phyloP scores from a whole-genome alignment of 2,329 filamentous ascomycete species.

The Ambrosiella cleistominuta region DNA sequence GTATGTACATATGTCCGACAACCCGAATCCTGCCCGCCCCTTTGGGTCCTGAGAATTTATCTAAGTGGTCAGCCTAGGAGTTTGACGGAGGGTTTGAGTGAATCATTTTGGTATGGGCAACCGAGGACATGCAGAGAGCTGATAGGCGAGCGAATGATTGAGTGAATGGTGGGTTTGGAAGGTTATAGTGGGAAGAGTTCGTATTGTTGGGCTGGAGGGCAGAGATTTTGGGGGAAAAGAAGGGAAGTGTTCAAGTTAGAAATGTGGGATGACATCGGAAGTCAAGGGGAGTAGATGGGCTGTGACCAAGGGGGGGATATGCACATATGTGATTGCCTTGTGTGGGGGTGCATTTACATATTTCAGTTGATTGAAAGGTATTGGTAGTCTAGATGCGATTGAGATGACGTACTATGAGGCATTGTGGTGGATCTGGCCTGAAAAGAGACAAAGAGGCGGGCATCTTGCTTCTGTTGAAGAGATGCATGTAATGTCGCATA shows the following conservation, averaged over 20 bases:
- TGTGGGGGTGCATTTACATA: not conserved
- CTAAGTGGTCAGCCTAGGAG: too few relatives aligned
- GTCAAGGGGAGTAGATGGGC: not conserved
- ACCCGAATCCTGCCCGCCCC: too few relatives aligned
- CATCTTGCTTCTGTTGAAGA: not conserved
- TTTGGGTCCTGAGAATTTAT: too few relatives aligned
- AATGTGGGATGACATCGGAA: not conserved
- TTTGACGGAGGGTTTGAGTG: too few relatives aligned
- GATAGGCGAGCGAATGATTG: too few relatives aligned
- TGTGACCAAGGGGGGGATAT: not conserved
- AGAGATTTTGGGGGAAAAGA: not conserved
- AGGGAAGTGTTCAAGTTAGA: not conserved
- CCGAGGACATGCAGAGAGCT: too few relatives aligned
- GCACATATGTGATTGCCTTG: too few relatives aligned
- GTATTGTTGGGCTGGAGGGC: not conserved
- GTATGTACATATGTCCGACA: too few relatives aligned
- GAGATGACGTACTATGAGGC: too few relatives aligned
- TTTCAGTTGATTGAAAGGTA: not conserved
- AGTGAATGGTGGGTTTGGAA: not conserved
- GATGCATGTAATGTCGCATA: not conserved
- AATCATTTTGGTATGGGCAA: too few relatives aligned
- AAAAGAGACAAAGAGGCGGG: too few relatives aligned
- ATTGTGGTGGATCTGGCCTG: too few relatives aligned
- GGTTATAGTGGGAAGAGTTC: not conserved
- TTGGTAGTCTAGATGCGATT: not conserved